Conservation (phyloP, 768 basidiomycete genomes). For the Russula griseocarnosa region DNA sequence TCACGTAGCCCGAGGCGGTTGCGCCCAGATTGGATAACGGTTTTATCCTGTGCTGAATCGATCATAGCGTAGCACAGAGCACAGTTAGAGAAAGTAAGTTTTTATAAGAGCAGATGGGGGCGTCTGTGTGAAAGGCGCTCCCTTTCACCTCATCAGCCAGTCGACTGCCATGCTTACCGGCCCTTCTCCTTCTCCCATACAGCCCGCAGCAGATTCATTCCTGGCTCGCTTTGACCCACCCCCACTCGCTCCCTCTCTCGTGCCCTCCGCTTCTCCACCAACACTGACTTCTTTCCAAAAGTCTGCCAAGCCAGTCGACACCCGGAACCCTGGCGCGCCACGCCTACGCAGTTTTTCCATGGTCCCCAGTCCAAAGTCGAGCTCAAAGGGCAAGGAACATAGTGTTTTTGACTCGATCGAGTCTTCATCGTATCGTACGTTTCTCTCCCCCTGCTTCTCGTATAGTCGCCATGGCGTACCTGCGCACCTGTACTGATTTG, state of each 20-base stretch:
- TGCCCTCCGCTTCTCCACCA: conserved; percentile 21
- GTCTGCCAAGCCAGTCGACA: conserved; percentile 1
- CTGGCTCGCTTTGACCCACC: not conserved
- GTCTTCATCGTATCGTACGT: conserved; percentile 22
- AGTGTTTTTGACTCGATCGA: conserved; percentile 23
- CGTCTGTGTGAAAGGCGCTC: not conserved
- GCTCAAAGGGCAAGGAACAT: conserved; percentile 26
- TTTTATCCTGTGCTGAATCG: not conserved
- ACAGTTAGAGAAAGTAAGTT: not conserved
- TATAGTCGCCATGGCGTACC: conserved; percentile 1
- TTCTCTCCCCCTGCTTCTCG: conserved; percentile 16
- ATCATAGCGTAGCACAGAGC: not conserved
- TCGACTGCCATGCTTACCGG: conserved; percentile 5
- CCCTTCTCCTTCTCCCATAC: conserved; percentile 9
- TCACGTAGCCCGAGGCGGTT: not conserved
- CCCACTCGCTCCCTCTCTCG: conserved; percentile 7
- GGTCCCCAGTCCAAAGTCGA: conserved; percentile 7
- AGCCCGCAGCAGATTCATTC: not conserved
- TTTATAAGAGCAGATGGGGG: not conserved
- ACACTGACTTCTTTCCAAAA: conserved; percentile 8
- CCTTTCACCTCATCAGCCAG: conserved; percentile 8
- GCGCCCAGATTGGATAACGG: not conserved
- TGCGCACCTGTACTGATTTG: conserved; percentile 8
- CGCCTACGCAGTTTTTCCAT: conserved; percentile 24
- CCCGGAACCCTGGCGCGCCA: conserved; percentile 3